Evolutionary conservation across 148 eudicot species (phyloP), one percentile per base, ranked within the genome.

Genomic region (Camellia japonica): DNA sequence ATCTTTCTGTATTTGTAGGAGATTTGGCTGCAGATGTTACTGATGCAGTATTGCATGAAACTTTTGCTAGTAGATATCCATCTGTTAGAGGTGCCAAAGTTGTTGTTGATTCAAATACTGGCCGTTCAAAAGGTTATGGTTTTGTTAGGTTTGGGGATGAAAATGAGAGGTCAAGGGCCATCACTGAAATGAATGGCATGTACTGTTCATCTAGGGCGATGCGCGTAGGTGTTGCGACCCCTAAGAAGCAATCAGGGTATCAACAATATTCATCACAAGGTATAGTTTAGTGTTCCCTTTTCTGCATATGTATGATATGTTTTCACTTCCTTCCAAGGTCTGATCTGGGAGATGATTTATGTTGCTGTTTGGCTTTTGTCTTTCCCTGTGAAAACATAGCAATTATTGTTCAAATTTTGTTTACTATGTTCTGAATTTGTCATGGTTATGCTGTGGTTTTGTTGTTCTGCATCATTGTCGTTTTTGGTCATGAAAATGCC

Each of bases 61-160:
- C 88, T 13, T 90, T 90, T 82, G 77, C 82, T 49, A 82, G 81
- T 74, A 83, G 79, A 80, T 88, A 83, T 80, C 83, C 90, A 63
- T 90, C 93, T 55, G 91, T 88, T 59, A 88, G 84, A 82, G 90
- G 91, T 82, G 93, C 93, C 49, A 90, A 88, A 81, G 93, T 90
- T 13, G 90, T 90, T 23, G 81, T 85, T 56, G 93, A 90, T 80
- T 49, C 87, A 59, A 88, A 71, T 63, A 84, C 87, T 64, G 89
- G 91, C 19, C 86, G 93, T 42, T 83, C 93, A 46, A 90, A 90
- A 79, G 89, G 93, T 52, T 90, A 90, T 79, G 93, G 91, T 52
- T 90, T 90, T 88, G 91, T 88, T 18, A 88, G 88, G 78, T 90
- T 90, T 79, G 85, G 88, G 9, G 93, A 90, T 85, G 93, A 90